Evolutionary conservation across 1,284 basidiomycete species (phyloP).

Genomic region (Filobasidium uniguttulatum): DNA sequence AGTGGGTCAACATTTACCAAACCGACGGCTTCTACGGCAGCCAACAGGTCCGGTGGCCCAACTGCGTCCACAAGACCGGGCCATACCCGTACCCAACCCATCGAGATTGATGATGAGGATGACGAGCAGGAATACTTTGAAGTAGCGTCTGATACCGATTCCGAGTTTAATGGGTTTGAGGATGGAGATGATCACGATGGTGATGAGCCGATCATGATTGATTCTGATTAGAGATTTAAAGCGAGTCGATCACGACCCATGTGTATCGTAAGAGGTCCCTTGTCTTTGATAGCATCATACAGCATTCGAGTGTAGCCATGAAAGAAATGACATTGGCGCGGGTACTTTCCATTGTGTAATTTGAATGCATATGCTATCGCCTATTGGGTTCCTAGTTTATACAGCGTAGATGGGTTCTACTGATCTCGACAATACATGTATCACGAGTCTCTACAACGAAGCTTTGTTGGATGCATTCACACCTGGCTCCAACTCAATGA

Average conservation of each 20-base stretch:
- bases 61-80: slow-evolving; percentile 11
- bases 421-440: too few relatives aligned
- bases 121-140: slow-evolving; percentile 24
- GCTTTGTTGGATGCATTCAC: too few relatives aligned
- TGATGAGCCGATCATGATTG: slow-evolving; percentile 34
- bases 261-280: neutral
- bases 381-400: too few relatives aligned
- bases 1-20: slow-evolving; percentile 25
- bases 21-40: slow-evolving; percentile 8
- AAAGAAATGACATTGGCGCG: too few relatives aligned
- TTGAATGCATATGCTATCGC: too few relatives aligned
- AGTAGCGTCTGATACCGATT: slow-evolving; percentile 18
- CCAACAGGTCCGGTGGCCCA: slow-evolving; percentile 3
- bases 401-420: too few relatives aligned
- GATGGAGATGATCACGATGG: slow-evolving; percentile 20
- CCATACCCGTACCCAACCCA: slow-evolving; percentile 24
- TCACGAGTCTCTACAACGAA: too few relatives aligned
- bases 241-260: neutral
- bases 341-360: too few relatives aligned
- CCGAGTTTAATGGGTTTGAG: slow-evolving; percentile 14
- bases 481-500: too few relatives aligned
- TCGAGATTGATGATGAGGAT: slow-evolving; percentile 33
- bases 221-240: slow-evolving; percentile 24
- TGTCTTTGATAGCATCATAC: too few relatives aligned
- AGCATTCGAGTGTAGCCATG: too few relatives aligned